Evolutionary conservation across 1,284 basidiomycete genomes (phyloP), one percentile per base, ranked within the genome.

Genomic region (Chiua sp.): DNA sequence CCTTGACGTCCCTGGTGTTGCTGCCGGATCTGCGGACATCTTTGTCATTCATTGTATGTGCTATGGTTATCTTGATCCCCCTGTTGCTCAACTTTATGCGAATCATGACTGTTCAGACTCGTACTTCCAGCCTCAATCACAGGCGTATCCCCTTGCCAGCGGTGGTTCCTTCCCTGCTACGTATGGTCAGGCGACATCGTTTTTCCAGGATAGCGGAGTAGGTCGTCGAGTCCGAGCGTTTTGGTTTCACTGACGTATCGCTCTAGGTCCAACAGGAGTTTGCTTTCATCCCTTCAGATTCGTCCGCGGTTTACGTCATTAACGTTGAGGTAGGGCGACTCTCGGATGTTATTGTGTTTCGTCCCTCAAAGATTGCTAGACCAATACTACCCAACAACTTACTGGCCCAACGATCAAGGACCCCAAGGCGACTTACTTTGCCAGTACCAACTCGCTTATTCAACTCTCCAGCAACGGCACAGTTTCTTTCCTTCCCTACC

Each of bases 11-110:
- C 90, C 92, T 10, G 82, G 79, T 39, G 80, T 85, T 7, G 63
- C 83, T 22, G 82, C 87, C 23, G 93, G 93, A 44, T 84, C 82
- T 53, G 89, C 87, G 5, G 78, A 88, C 61, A 89, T 96, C 60
- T 96, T 93, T 68, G 92, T 96, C 39, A 92, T 96, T 63, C 94
- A 96, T 77, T 96, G 92, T 91, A 67, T 67, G 90, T 63, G 20
- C 15, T 28, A n/a, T 56, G 18, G n/a, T 20, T 8, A 13, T 51
- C 59, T 35, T 57, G n/a, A 2, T 35, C 7, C 22, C 7, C 51
- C 18, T 55, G 23, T 10, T 7, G 11, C 47, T 65, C 16, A 62
- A 44, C 18, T 2, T 47, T 55, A 23, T 18, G 39, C 47, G 51
- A 47, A 51, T 5, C 28, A 18, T 3, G 33, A 16, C 35, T 35